phyloP scores from a whole-genome alignment of 1,284 basidiomycete species.

The Rhizoctonia solani region DNA sequence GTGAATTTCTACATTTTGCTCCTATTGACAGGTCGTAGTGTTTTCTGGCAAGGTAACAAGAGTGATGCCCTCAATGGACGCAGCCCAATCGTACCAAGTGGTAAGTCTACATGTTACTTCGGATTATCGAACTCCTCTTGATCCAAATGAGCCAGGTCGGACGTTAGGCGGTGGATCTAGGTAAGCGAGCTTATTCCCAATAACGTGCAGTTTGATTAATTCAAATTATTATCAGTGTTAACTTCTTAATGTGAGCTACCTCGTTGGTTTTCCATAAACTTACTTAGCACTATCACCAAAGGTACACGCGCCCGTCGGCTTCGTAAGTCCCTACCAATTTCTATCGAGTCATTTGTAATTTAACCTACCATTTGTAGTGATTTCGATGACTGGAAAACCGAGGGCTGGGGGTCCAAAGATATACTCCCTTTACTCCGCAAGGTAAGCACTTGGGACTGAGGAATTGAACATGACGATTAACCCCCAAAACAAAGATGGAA shows the following conservation, averaged over 20 bases:
- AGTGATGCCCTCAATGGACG: slow-evolving; percentile 18
- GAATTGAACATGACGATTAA: neutral
- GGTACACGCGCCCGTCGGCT: slow-evolving; percentile 30
- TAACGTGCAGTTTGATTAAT: neutral
- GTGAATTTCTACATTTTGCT: neutral
- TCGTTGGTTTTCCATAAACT: neutral
- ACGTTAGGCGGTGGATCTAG: slow-evolving; percentile 29
- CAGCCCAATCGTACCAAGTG: slow-evolving; percentile 13
- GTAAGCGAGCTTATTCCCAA: neutral
- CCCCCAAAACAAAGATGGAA: neutral
- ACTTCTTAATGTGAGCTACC: slow-evolving; percentile 26
- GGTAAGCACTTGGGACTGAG: neutral
- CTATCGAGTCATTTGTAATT: neutral
- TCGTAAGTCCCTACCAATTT: slow-evolving; percentile 12
- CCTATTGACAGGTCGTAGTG: neutral
- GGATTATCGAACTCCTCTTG: neutral
- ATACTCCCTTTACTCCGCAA: slow-evolving; percentile 30
- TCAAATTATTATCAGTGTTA: neutral
- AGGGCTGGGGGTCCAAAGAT: slow-evolving; percentile 18
- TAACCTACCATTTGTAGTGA: slow-evolving; percentile 2
- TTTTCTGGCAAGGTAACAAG: slow-evolving; percentile 28
- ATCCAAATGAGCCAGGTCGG: neutral
- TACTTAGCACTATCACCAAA: neutral
- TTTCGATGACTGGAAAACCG: slow-evolving; percentile 32
- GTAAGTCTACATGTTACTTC: neutral